Evolutionary conservation across 225 moss, liverwort and hornwort genomes (phyloP), one percentile per base, ranked within the genome.

Genomic region (Pleurozium schreberi): DNA sequence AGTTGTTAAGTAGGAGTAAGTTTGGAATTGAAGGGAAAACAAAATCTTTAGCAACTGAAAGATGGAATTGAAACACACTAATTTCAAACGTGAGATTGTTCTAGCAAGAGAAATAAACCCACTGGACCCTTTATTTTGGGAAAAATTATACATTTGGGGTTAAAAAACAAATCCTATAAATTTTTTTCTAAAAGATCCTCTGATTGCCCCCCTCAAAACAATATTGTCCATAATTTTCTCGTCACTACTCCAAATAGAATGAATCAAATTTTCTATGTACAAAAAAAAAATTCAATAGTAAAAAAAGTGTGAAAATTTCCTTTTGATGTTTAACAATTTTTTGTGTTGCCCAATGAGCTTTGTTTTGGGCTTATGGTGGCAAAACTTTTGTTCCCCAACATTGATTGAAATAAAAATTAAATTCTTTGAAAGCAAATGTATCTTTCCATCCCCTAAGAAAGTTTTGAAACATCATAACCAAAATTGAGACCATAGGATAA

Each of bases 151-250:
- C n/a, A n/a, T n/a, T n/a, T n/a, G n/a, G n/a, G n/a, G n/a, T n/a
- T n/a, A n/a, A n/a, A n/a, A n/a, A n/a, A n/a, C n/a, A 55, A 67
- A 67, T 68, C 12, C 1, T 22, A 7, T 22, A 7, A n/a, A 7
- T 12, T n/a, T 11, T 38, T 67, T 38, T 67, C 21, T 38, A 68
- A 19, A 67, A 67, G 11, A 22, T n/a, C 0, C 12, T n/a, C 7
- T n/a, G 22, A 7, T 12, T n/a, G 22, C 7, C 12, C 7, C 3
- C 0, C n/a, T n/a, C n/a, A n/a, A n/a, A n/a, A 0, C 2, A 21
- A n/a, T 12, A 67, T 1, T 21, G 5, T 38, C 38, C 1, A 21
- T n/a, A n/a, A 21, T 2, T n/a, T n/a, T n/a, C n/a, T n/a, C 22
- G 22, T n/a, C 4, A 68, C 4, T n/a, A 22, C 12, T n/a, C 7